Base-by-base conservation (phyloP, 805 yeast species). In the Kuraishia floccosa region DNA sequence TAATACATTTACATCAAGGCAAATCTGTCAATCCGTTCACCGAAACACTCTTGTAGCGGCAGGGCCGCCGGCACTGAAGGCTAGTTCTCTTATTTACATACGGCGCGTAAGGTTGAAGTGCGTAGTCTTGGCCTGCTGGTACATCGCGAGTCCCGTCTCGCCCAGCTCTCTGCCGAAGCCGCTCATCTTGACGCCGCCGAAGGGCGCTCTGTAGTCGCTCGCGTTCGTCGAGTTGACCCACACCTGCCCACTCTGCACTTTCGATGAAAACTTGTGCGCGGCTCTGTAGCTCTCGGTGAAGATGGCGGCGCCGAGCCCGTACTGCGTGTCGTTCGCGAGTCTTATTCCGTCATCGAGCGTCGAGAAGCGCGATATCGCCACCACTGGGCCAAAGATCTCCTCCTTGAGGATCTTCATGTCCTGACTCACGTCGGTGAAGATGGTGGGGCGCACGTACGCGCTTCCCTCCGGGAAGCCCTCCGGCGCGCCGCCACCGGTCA, bases 381-480 rank as follows among this genome's bases (percentile, higher is more conserved):
- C 81, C 35, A 80, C 86, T 24, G 91, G 91, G 31, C 91, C 91
- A 40, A 80, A 80, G 41, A 80, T 79, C 56, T 80, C 91, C 46
- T 80, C 87, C 44, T 57, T 68, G 37, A 71, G 73, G 43, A 80
- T 72, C 39, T 58, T 55, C 75, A 75, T 73, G 42, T 68, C 67
- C 52, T 75, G 78, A 4, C 56, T 62, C 39, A 78, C 82, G 47
- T 76, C 80, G 41, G 72, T 70, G 53, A 80, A 80, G 30, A 80
- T 63, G 27, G 86, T 76, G 49, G 91, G 91, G 49, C 66, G 56
- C 42, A 78, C 58, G 49, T 73, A 80, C 60, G 60, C 77, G 35
- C 71, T 63, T 4, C 6, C 23, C 27, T 30, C 31, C 4, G 27
- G 27, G 15, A 15, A 10, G 21, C 16, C 23, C n/a, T 14, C 13